Percentiles rank a stretch among this genome's conserved stretches.
These are phyloP conservation scores for Clavariopsis aquatica DNA, from an alignment of 495 filamentous ascomycete genomes.

Conservation along the genomic window DNA sequence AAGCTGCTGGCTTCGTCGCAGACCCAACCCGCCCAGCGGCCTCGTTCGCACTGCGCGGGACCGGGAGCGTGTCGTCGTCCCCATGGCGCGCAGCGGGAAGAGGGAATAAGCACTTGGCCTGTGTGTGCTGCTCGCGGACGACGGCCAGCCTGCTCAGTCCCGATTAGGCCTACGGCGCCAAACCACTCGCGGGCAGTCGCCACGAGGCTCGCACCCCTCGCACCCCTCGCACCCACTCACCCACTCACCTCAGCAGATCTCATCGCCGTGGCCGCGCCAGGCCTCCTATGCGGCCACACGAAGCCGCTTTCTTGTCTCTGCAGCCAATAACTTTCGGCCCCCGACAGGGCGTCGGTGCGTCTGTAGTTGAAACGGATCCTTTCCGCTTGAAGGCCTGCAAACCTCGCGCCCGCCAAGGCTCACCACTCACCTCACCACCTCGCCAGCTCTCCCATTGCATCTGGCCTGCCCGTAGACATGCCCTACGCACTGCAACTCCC, in stretches of 20 bases:
- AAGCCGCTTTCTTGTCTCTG: not conserved
- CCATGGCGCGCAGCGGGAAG: not conserved
- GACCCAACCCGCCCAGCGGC: not conserved
- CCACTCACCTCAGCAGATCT: slow-evolving; percentile 14
- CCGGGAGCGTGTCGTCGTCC: not conserved
- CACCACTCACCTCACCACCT: not conserved
- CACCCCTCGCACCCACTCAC: too few species aligned
- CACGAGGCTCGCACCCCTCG: slow-evolving; percentile 21
- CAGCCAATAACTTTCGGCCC: slow-evolving; percentile 30
- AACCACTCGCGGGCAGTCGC: slow-evolving; percentile 7
- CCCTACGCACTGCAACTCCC: not conserved
- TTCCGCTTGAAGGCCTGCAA: not conserved
- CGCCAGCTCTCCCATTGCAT: not conserved
- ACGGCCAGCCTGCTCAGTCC: slow-evolving; percentile 11
- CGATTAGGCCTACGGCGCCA: slow-evolving; percentile 9
- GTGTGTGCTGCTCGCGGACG: not conserved
- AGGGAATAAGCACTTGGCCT: slow-evolving; percentile 18
- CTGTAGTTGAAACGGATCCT: slow-evolving; percentile 28
- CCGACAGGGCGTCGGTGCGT: slow-evolving; percentile 20
- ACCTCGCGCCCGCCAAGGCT: slow-evolving; percentile 12
- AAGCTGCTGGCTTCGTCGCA: not conserved
- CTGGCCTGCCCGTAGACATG: slow-evolving; percentile 1
- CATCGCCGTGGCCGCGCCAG: slow-evolving; percentile 4
- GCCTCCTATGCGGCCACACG: slow-evolving; percentile 14
- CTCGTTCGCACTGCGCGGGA: not conserved